Evolutionary conservation across 2,329 filamentous ascomycete species (phyloP).

Genomic region (Coleophoma cylindrospora): DNA sequence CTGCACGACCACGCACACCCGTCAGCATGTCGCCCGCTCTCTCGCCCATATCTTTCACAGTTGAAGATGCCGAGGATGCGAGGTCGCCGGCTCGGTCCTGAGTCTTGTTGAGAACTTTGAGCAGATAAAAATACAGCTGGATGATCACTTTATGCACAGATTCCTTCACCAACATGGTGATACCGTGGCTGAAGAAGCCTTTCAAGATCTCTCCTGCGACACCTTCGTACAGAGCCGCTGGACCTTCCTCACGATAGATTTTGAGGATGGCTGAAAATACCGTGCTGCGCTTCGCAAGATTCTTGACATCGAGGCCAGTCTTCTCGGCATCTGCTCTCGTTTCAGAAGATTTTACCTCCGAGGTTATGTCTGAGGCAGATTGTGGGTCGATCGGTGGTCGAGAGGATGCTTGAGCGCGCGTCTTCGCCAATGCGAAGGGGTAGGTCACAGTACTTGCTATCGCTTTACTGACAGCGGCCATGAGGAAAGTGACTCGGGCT

Average conservation of each 20-base stretch:
- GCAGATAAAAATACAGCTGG: slow-evolving; percentile 62
- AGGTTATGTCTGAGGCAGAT: slow-evolving; percentile 22
- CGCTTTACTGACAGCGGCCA: slow-evolving; percentile 75
- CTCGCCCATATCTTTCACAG: slow-evolving; percentile 9
- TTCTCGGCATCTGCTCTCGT: slow-evolving; percentile 22
- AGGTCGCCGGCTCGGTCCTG: slow-evolving; percentile 29
- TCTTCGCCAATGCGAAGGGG: slow-evolving; percentile 81
- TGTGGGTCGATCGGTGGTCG: slow-evolving; percentile 27
- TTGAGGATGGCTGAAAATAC: slow-evolving; percentile 60
- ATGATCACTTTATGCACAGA: slow-evolving; percentile 68
- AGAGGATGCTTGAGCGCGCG: slow-evolving; percentile 62
- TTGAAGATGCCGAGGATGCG: not conserved
- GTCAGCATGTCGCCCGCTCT: slow-evolving; percentile 9
- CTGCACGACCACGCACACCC: slow-evolving; percentile 10
- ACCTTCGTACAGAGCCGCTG: slow-evolving; percentile 68
- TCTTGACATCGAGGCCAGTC: slow-evolving; percentile 15
- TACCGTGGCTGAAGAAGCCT: slow-evolving; percentile 79
- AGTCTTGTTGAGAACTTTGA: slow-evolving; percentile 40
- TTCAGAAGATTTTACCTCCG: slow-evolving; percentile 24
- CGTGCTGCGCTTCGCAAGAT: slow-evolving; percentile 33
- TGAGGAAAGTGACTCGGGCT: slow-evolving; percentile 51
- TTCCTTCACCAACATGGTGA: slow-evolving; percentile 85
- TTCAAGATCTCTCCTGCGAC: slow-evolving; percentile 73
- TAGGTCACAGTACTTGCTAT: slow-evolving; percentile 74
- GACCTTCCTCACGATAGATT: slow-evolving; percentile 59